A percentile compares a stretch with the other conserved stretches of the same genome.
Evolutionary conservation across 805 yeast species (phyloP).

Genomic region (Saturnispora hagleri): DNA sequence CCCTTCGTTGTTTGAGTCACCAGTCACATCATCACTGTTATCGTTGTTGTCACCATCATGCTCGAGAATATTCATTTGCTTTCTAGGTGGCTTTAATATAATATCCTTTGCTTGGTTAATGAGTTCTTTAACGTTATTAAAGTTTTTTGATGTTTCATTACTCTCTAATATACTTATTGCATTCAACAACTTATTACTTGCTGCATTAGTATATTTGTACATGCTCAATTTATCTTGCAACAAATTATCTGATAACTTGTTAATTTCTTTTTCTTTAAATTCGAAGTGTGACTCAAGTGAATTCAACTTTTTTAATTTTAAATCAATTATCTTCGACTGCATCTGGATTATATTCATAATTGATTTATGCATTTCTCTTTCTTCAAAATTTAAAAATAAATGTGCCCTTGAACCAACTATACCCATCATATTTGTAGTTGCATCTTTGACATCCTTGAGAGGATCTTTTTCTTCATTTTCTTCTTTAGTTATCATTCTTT

Average conservation of each 20-base stretch:
- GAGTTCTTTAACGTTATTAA: slow-evolving; percentile 16
- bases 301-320: slow-evolving; percentile 50
- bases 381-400: slow-evolving; percentile 72
- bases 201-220: slow-evolving; percentile 44
- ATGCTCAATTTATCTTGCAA: slow-evolving; percentile 60
- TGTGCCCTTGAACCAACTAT: slow-evolving; percentile 71
- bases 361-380: slow-evolving; percentile 60
- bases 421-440: slow-evolving; percentile 64
- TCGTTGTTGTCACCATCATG: slow-evolving; percentile 19
- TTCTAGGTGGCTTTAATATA: slow-evolving; percentile 25
- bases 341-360: slow-evolving; percentile 50
- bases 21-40: slow-evolving; percentile 14
- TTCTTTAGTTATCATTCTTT: slow-evolving; percentile 21
- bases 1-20: slow-evolving; percentile 23
- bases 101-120: slow-evolving; percentile 23
- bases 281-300: slow-evolving; percentile 59
- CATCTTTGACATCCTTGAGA: slow-evolving; percentile 38
- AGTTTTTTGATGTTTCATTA: slow-evolving; percentile 6
- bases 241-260: slow-evolving; percentile 56
- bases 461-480: slow-evolving; percentile 13
- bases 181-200: slow-evolving; percentile 39
- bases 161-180: slow-evolving; percentile 24
- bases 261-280: slow-evolving; percentile 49
- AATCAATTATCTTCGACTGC: slow-evolving; percentile 53
- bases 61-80: slow-evolving; percentile 25